A percentile compares a stretch with the other conserved stretches of the same genome.
Conservation (phyloP, 345 rosid species). For the Eucalyptus pauciflora region DNA sequence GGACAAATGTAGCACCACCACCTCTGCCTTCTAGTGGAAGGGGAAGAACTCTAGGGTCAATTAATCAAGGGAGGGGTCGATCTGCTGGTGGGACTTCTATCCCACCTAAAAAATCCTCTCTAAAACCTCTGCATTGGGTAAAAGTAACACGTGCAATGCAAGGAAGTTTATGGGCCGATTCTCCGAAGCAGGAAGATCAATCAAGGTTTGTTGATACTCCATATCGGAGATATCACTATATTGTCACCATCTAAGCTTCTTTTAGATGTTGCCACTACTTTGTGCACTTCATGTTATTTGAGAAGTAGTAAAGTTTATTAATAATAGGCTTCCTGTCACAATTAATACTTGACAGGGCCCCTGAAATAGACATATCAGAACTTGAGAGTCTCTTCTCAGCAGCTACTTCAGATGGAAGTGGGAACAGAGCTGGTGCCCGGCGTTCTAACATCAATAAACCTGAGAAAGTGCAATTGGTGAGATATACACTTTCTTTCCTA, state of each 20-base stretch:
- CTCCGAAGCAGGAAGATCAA: slow-evolving; percentile 69
- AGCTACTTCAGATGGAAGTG: slow-evolving; percentile 52
- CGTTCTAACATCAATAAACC: slow-evolving; percentile 78
- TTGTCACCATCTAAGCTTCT: not conserved
- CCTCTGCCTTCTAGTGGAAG: slow-evolving; percentile 37
- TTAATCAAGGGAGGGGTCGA: slow-evolving; percentile 48
- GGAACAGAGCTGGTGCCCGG: slow-evolving; percentile 56
- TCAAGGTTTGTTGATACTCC: slow-evolving; percentile 43
- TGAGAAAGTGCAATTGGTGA: slow-evolving; percentile 92
- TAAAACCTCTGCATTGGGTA: slow-evolving; percentile 95
- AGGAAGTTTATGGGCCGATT: slow-evolving; percentile 98
- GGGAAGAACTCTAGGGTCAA: slow-evolving; percentile 37
- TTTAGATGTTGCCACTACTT: not conserved
- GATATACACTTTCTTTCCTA: not conserved
- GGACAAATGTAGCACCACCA: slow-evolving; percentile 11
- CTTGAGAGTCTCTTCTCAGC: slow-evolving; percentile 94
- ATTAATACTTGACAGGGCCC: slow-evolving; percentile 55
- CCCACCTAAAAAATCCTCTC: slow-evolving; percentile 52
- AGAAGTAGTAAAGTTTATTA: not conserved
- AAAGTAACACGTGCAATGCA: slow-evolving; percentile 86
- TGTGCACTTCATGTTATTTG: not conserved
- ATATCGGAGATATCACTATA: not conserved
- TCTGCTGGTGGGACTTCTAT: slow-evolving; percentile 23
- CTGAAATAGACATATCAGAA: slow-evolving; percentile 96
- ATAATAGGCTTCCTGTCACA: not conserved